Evolutionary conservation across 2,329 filamentous ascomycete genomes (phyloP).

Genomic region (Ceratocystis albifundus): DNA sequence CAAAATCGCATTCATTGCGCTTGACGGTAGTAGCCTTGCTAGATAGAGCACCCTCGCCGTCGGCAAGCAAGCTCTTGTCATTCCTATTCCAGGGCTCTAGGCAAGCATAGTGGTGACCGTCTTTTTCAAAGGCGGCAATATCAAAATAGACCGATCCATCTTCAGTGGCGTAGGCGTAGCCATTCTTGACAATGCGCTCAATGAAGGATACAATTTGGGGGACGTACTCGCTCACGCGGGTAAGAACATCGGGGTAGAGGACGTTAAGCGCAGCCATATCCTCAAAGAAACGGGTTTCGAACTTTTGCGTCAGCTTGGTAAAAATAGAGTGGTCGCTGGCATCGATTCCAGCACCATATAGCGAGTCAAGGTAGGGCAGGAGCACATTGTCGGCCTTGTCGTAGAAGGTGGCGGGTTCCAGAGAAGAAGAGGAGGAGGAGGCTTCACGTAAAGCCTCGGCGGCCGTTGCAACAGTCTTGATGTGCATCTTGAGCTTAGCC

Average conservation of each 20-base stretch:
- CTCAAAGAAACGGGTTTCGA: conserved; percentile 75
- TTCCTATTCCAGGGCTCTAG: conserved; percentile 76
- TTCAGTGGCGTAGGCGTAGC: conserved; percentile 62
- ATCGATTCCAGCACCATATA: conserved; percentile 51
- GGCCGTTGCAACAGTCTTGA: conserved; percentile 50
- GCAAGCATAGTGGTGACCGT: conserved; percentile 74
- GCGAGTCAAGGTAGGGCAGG: conserved; percentile 67
- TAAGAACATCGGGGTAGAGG: conserved; percentile 66
- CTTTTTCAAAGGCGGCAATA: conserved; percentile 71
- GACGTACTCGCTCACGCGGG: conserved; percentile 85
- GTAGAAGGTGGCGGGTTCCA: conserved; percentile 41
- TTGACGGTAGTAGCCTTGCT: conserved; percentile 52
- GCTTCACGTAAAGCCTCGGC: conserved; percentile 27
- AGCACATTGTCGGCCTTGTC: conserved; percentile 54
- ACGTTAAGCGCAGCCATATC: conserved; percentile 85
- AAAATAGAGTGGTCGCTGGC: conserved; percentile 61
- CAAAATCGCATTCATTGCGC: conserved; percentile 71
- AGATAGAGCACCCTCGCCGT: conserved; percentile 75
- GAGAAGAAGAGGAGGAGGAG: conserved; percentile 30
- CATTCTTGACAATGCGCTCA: conserved; percentile 68
- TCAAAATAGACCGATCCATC: conserved; percentile 94
- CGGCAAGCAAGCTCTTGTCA: conserved; percentile 70
- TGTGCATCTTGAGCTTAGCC: conserved; percentile 83
- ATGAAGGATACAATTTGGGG: conserved; percentile 79
- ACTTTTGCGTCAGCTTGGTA: conserved; percentile 71